Percentiles rank a stretch among this genome's conserved stretches.
Conservation (phyloP, 2,329 filamentous ascomycete genomes). For the Huntiella omanensis region DNA sequence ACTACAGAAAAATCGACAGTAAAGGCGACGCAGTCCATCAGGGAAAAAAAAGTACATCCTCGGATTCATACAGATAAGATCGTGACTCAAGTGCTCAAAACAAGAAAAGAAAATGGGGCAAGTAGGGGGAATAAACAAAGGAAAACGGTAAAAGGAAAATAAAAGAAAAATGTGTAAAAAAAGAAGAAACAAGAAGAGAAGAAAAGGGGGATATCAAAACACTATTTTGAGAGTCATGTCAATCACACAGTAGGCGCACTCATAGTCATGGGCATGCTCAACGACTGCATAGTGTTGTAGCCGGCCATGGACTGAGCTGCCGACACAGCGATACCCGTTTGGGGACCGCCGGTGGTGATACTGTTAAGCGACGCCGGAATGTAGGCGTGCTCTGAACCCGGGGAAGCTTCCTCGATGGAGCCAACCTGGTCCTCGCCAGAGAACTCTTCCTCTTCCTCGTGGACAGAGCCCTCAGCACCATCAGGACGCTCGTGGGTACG, state of each 20-base stretch:
- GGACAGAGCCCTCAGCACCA: constrained; percentile 36
- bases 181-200: constrained; percentile 7
- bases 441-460: constrained; percentile 67
- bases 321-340: constrained; percentile 7
- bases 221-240: constrained; percentile 3
- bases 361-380: constrained; percentile 32
- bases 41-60: constrained; percentile 9
- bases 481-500: constrained; percentile 48
- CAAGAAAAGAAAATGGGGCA: constrained; percentile 8
- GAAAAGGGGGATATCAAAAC: constrained; percentile 2
- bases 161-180: constrained; percentile 12
- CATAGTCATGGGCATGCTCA: constrained; percentile 46
- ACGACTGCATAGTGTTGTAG: constrained; percentile 40
- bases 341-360: constrained; percentile 12
- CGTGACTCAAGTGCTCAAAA: constrained; percentile 11
- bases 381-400: constrained; percentile 50
- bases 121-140: constrained; percentile 7
- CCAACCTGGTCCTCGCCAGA: constrained; percentile 70
- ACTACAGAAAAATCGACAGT: too few species aligned
- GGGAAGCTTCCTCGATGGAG: constrained; percentile 61
- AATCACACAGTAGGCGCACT: constrained; percentile 25
- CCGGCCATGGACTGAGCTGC: constrained; percentile 18
- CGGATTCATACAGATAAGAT: constrained; percentile 11
- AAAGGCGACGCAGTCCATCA: too few species aligned
- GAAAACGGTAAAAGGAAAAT: constrained; percentile 14